phyloP scores from a whole-genome alignment of 2,329 filamentous ascomycete genomes.

The Penicillium italicum region DNA sequence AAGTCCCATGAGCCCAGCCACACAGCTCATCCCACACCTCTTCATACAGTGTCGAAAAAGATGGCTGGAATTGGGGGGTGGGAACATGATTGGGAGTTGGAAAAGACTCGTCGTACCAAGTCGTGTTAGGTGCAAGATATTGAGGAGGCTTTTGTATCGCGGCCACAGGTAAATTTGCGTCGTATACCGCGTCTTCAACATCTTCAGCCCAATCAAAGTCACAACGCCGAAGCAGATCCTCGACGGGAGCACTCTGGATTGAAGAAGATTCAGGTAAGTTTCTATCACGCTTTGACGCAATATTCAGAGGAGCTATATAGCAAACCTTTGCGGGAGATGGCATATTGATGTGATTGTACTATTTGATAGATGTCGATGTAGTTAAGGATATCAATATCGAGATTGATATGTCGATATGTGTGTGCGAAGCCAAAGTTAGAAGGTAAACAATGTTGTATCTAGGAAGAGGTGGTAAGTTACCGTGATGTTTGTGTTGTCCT shows the following conservation, averaged over 20 bases:
- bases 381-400: background rate
- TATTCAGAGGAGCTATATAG: background rate
- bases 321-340: background rate
- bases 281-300: too few relatives aligned
- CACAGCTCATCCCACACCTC: background rate
- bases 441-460: background rate
- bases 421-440: background rate
- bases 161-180: too few relatives aligned
- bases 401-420: background rate
- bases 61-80: background rate
- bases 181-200: background rate
- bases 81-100: background rate
- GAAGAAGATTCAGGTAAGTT: background rate
- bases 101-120: background rate
- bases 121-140: too few relatives aligned
- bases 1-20: background rate
- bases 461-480: background rate
- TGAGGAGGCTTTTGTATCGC: background rate
- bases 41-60: background rate
- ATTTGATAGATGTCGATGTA: background rate
- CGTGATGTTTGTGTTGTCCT: background rate
- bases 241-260: background rate
- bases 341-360: background rate
- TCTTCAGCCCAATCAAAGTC: slow-evolving; percentile 13
- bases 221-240: background rate